Base-by-base conservation (phyloP, 352 stramenopile species). In the Phytopythium ostracodes region DNA sequence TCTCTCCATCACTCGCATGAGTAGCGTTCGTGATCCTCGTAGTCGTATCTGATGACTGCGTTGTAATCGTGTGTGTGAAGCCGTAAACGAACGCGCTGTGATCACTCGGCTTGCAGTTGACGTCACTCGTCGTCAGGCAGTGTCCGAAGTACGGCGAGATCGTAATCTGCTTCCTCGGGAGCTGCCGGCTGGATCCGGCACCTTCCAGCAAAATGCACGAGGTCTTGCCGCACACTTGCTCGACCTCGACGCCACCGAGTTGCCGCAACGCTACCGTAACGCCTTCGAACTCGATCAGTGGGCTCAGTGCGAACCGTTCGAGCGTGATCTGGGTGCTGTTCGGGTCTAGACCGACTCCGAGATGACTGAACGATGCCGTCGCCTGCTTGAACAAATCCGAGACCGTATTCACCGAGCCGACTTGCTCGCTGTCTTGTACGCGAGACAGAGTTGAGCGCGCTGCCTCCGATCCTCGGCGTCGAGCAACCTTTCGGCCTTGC, bases 21-120 rank as follows among this genome's bases (percentile, higher is more conserved):
- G 18, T n/a, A 2, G 10, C 24, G 24, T 35, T 53, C 12, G 24
- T 53, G 18, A 7, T 7, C 7, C 17, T 2, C 9, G n/a, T 35
- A 8, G 27, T 56, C 29, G 15, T 8, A 17, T 5, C 1, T 4
- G 18, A 31, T n/a, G 31, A 3, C 11, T 29, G 1, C 3, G 11
- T 4, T 17, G 1, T 57, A 29, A 44, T 20, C 3, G 31, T 17
- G 31, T 40, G 8, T 9, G 70, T 75, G 17, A 70, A 70, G 4
- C 70, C 73, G 70, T 75, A 79, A n/a, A 81, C n/a, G 22, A 81
- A 79, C 7, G 61, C 71, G 7, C 63, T 38, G 50, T 67, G 67
- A 29, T 56, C 31, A 5, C 20, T 53, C 8, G 15, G 15, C 10
- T 62, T 57, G 44, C 66, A 73, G 8, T 68, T 36, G 8, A 8